phyloP scores from a whole-genome alignment of 2,329 filamentous ascomycete species.

The Leptoxyphium fumago region DNA sequence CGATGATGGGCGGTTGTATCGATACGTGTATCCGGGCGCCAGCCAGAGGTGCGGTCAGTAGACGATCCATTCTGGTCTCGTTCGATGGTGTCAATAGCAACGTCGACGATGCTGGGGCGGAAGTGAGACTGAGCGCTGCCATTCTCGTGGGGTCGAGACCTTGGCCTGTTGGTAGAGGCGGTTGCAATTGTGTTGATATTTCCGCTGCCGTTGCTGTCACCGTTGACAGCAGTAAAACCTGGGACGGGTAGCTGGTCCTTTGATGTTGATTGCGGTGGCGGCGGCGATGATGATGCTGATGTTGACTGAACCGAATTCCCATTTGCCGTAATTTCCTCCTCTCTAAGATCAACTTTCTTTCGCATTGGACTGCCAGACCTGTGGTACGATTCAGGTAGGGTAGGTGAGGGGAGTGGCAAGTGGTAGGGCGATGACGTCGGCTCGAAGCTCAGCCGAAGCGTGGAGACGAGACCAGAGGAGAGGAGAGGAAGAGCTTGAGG shows the following conservation, averaged over 20 bases:
- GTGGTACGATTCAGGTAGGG: not conserved
- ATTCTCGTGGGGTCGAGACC: constrained; percentile 8
- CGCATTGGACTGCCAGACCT: constrained; percentile 9
- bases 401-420: not conserved
- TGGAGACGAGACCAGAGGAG: not conserved
- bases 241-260: constrained; percentile 6
- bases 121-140: not conserved
- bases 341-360: constrained; percentile 7
- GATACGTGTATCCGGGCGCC: constrained; percentile 9
- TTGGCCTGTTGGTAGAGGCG: constrained; percentile 2
- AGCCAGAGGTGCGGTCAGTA: constrained; percentile 1
- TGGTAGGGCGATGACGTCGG: not conserved
- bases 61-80: not conserved
- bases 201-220: constrained; percentile 3
- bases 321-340: constrained; percentile 6
- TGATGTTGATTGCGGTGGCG: not conserved
- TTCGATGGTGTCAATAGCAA: not conserved
- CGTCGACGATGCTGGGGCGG: not conserved
- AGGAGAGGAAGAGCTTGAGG: too few relatives aligned
- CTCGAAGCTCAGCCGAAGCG: not conserved
- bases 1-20: constrained; percentile 1
- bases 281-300: not conserved
- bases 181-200: too few relatives aligned
- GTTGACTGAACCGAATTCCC: constrained; percentile 4
- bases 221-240: constrained; percentile 20